These are phyloP conservation scores for Colletotrichum phormii DNA, from an alignment of 2,329 filamentous ascomycete species.

Conservation along the genomic window DNA sequence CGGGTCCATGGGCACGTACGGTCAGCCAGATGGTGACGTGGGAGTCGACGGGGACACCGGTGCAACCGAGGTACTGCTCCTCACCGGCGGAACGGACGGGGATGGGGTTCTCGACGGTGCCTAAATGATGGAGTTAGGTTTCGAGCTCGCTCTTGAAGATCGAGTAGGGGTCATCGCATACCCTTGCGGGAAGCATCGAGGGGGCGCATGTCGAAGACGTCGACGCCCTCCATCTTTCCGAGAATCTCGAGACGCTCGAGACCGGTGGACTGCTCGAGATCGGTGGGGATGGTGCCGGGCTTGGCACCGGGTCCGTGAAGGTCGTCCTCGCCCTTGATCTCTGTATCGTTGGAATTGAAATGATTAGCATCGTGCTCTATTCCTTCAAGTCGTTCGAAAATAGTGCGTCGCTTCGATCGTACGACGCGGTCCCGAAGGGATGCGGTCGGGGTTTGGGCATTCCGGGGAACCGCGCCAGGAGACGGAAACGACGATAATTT, in stretches of 20 bases:
- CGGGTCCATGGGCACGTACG: constrained; percentile 63
- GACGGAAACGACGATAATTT: constrained; percentile 14
- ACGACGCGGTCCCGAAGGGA: constrained; percentile 34
- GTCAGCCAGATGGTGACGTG: constrained; percentile 93
- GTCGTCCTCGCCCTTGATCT: constrained; percentile 85
- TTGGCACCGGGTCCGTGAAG: constrained; percentile 85
- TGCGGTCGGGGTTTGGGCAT: constrained; percentile 3
- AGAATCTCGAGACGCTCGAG: constrained; percentile 98
- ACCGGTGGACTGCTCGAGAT: constrained; percentile 96
- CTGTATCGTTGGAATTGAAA: constrained; percentile 58
- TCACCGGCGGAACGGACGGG: constrained; percentile 90
- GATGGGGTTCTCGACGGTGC: constrained; percentile 91
- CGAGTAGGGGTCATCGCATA: constrained; percentile 48
- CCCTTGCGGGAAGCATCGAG: constrained; percentile 91
- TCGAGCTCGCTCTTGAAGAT: background rate
- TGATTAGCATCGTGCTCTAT: constrained; percentile 18
- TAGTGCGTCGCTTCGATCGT: constrained; percentile 19
- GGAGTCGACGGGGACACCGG: constrained; percentile 91
- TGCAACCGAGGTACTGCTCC: constrained; percentile 98
- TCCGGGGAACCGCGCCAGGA: constrained; percentile 13
- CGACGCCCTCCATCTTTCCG: constrained; percentile 98
- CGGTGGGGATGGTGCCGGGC: constrained; percentile 88
- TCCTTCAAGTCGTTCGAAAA: background rate
- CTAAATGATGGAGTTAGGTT: constrained; percentile 56
- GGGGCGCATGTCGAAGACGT: constrained; percentile 98